phyloP scores from a whole-genome alignment of 352 stramenopile species.

The Pythium biforme region DNA sequence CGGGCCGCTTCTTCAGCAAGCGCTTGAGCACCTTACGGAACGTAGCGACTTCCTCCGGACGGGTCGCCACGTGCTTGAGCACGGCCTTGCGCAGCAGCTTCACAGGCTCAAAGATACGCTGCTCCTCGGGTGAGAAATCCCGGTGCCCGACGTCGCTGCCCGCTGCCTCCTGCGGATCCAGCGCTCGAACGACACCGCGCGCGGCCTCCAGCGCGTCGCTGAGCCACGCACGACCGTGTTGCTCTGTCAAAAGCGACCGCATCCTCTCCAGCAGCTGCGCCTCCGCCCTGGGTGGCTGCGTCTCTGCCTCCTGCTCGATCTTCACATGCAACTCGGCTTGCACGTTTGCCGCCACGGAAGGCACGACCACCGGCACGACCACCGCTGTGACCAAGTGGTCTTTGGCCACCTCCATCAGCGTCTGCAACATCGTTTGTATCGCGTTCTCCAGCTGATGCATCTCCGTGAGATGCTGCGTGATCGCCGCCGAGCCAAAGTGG shows the following conservation, averaged over 20 bases:
- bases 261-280: conserved; percentile 3
- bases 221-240: conserved; percentile 14
- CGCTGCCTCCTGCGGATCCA: neutral
- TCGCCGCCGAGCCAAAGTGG: conserved; percentile 11
- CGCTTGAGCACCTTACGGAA: conserved; percentile 18
- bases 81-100: conserved; percentile 23
- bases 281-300: neutral
- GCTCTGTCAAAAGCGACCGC: conserved; percentile 17
- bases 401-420: conserved; percentile 20
- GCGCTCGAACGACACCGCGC: conserved; percentile 1
- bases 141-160: neutral
- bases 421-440: conserved; percentile 1
- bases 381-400: neutral
- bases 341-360: too few relatives aligned
- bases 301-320: neutral
- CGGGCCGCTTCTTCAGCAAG: conserved; percentile 19
- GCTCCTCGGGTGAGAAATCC: conserved; percentile 3
- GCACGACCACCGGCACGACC: neutral
- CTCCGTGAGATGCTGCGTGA: conserved; percentile 32
- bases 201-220: conserved; percentile 21
- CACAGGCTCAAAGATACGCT: conserved; percentile 11
- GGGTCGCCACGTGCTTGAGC: conserved; percentile 10
- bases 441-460: conserved; percentile 34
- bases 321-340: neutral
- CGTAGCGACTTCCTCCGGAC: neutral